phyloP scores from a whole-genome alignment of 495 filamentous ascomycete species.

The Penicillium egyptiacum region DNA sequence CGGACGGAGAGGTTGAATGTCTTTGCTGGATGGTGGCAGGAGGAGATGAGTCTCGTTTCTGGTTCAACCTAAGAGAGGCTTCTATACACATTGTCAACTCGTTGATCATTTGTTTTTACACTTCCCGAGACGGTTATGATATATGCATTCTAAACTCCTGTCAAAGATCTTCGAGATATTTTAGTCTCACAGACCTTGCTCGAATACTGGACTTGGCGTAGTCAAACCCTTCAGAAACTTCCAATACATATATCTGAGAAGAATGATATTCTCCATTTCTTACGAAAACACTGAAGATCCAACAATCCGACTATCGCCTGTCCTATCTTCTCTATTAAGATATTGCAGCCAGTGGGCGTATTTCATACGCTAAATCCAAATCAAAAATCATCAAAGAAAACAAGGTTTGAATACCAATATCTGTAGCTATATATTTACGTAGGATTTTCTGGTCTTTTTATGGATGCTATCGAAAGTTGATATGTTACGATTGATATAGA shows the following conservation, averaged over 20 bases:
- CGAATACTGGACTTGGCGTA: no score
- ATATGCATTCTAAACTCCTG: neutral
- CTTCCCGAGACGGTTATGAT: neutral
- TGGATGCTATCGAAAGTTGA: neutral
- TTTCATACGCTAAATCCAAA: neutral
- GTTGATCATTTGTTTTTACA: neutral
- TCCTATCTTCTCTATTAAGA: neutral
- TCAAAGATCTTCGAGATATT: neutral
- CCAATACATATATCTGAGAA: no score
- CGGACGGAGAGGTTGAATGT: slow-evolving; percentile 61
- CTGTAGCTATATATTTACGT: neutral
- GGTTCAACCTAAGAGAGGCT: neutral
- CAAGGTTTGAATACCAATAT: neutral
- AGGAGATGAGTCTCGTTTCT: slow-evolving; percentile 50
- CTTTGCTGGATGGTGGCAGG: slow-evolving; percentile 72
- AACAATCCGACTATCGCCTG: neutral
- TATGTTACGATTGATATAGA: neutral
- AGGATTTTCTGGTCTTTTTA: neutral
- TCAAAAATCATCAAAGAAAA: neutral
- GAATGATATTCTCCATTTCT: no score
- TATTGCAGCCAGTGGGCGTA: neutral
- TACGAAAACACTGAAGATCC: no score
- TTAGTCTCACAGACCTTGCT: no score
- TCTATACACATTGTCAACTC: neutral
- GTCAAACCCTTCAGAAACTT: no score